Percentiles rank a stretch among this genome's conserved stretches.
phyloP scores from a whole-genome alignment of 2,329 filamentous ascomycete genomes.

The Penicillium sp. region DNA sequence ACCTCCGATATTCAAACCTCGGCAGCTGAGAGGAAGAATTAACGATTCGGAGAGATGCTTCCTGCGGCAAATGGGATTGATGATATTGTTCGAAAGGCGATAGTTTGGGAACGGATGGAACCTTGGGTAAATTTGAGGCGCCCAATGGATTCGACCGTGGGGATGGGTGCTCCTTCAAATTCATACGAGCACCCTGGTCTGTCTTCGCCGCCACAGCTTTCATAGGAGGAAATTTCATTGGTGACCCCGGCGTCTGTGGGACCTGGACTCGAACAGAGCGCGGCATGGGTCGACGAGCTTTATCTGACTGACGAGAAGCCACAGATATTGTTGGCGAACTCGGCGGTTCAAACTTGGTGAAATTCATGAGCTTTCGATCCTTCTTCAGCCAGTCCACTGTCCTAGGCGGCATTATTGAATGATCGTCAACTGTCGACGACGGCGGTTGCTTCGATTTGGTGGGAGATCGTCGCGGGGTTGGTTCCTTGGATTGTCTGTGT shows the following conservation, averaged over 20 bases:
- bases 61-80: background rate
- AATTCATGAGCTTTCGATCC: conserved; percentile 22
- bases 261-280: conserved; percentile 4
- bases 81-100: background rate
- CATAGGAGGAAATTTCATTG: background rate
- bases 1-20: conserved; percentile 33
- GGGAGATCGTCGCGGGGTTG: background rate
- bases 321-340: conserved; percentile 28
- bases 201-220: background rate
- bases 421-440: background rate
- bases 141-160: background rate
- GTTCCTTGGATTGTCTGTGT: background rate
- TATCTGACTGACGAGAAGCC: conserved; percentile 16
- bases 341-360: conserved; percentile 29
- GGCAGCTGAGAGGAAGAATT: conserved; percentile 33
- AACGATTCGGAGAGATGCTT: conserved; percentile 24
- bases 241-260: conserved; percentile 3
- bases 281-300: conserved; percentile 1
- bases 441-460: background rate
- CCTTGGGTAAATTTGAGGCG: background rate
- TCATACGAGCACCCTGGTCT: background rate
- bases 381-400: conserved; percentile 25
- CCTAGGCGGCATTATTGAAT: conserved; percentile 1
- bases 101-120: background rate
- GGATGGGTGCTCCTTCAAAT: background rate